Evolutionary conservation across 495 filamentous ascomycete genomes (phyloP).

Genomic region (Aeminium ludgeri): DNA sequence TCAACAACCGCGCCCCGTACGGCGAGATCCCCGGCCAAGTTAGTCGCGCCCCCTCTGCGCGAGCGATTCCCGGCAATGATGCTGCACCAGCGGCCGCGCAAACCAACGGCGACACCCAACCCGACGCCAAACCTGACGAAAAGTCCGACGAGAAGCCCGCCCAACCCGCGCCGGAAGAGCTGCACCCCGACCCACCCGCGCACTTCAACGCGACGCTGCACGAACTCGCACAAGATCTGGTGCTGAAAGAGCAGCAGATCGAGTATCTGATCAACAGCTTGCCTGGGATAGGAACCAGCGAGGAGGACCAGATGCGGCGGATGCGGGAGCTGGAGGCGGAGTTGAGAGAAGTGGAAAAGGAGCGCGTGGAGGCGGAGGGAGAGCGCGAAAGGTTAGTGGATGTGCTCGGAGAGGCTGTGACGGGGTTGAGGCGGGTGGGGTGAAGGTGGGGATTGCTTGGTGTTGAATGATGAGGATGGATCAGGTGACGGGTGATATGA

Average conservation of each 20-base stretch:
- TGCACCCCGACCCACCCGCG: slow-evolving; percentile 38
- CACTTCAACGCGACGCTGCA: slow-evolving; percentile 52
- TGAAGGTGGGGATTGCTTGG: too few relatives aligned
- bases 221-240: slow-evolving; percentile 73
- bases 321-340: slow-evolving; percentile 64
- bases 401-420: slow-evolving; percentile 50
- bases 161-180: too few relatives aligned
- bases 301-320: slow-evolving; percentile 59
- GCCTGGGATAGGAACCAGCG: slow-evolving; percentile 74
- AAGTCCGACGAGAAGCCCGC: too few relatives aligned
- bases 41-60: too few relatives aligned
- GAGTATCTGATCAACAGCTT: slow-evolving; percentile 66
- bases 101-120: too few relatives aligned
- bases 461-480: too few relatives aligned
- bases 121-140: too few relatives aligned
- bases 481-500: too few relatives aligned
- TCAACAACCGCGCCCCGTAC: slow-evolving; percentile 65
- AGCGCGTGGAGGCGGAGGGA: slow-evolving; percentile 49
- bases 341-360: slow-evolving; percentile 53
- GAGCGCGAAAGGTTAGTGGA: slow-evolving; percentile 53
- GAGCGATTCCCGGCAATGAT: too few relatives aligned
- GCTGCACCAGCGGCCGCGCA: too few relatives aligned
- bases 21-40: slow-evolving; percentile 42
- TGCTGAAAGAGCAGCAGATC: slow-evolving; percentile 87
- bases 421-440: slow-evolving; percentile 25